Percentiles rank a stretch among this genome's conserved stretches.
These are phyloP conservation scores for Luffa acutangula DNA, from an alignment of 306 rosid genomes.

Conservation along the genomic window DNA sequence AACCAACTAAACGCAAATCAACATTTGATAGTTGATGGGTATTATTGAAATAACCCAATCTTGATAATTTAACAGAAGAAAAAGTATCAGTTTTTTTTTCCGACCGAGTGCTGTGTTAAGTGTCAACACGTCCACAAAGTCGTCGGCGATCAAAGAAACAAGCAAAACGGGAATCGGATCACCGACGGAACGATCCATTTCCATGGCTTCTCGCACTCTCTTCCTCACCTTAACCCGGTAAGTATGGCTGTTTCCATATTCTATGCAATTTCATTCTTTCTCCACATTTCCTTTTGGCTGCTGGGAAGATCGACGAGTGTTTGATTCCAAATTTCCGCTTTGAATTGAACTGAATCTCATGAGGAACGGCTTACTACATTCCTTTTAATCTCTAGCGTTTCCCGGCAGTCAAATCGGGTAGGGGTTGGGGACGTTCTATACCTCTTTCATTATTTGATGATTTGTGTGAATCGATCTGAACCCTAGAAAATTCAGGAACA, in stretches of 20 bases:
- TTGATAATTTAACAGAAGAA: no score
- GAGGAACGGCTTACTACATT: neutral
- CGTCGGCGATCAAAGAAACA: neutral
- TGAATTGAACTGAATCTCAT: neutral
- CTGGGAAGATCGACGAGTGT: neutral
- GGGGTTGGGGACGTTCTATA: neutral
- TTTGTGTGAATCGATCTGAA: neutral
- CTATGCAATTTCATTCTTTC: neutral
- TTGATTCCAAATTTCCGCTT: neutral
- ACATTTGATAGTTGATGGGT: no score
- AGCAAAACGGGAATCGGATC: neutral
- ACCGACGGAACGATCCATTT: neutral
- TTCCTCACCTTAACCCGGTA: constrained; percentile 6
- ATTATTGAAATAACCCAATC: no score
- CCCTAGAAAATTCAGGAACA: constrained; percentile 23
- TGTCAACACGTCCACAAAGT: neutral
- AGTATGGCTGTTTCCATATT: neutral
- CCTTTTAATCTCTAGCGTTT: constrained; percentile 2
- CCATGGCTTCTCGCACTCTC: constrained; percentile 15
- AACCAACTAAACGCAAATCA: no score
- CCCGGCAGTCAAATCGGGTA: neutral
- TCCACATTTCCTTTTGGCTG: neutral
- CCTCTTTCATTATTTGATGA: neutral
- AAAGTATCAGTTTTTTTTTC: no score
- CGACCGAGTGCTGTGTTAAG: neutral